A percentile compares a stretch with the other conserved stretches of the same genome.
These are phyloP conservation scores for Penicillium brevicompactum DNA, from an alignment of 2,329 filamentous ascomycete species.

Conservation along the genomic window DNA sequence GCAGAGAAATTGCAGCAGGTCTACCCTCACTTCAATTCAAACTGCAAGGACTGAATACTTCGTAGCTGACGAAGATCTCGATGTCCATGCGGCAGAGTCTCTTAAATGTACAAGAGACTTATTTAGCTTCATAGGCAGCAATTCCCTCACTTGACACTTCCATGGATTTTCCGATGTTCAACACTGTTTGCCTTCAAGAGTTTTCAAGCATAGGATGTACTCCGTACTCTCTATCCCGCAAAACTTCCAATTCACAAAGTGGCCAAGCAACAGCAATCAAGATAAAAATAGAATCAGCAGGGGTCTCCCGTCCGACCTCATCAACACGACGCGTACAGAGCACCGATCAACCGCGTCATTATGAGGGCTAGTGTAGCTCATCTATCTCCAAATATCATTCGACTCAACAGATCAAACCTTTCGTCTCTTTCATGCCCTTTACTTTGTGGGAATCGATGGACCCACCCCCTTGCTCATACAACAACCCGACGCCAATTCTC, in stretches of 20 bases:
- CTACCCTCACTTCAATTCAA: too few species aligned
- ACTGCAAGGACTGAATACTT: too few species aligned
- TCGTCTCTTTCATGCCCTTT: neutral
- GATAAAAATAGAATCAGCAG: slow-evolving; percentile 9
- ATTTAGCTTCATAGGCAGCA: too few species aligned
- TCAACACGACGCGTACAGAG: neutral
- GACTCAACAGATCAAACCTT: neutral
- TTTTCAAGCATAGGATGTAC: too few species aligned
- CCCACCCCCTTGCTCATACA: neutral
- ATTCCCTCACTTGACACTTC: too few species aligned
- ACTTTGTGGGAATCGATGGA: neutral
- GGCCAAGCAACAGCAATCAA: neutral
- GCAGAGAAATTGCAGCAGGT: too few species aligned
- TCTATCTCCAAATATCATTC: neutral
- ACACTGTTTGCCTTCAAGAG: too few species aligned
- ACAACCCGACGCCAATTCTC: neutral
- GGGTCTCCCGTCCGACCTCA: slow-evolving; percentile 1
- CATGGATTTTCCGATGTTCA: too few species aligned
- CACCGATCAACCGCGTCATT: neutral
- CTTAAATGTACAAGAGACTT: too few species aligned
- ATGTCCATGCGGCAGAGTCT: too few species aligned
- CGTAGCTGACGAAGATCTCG: too few species aligned
- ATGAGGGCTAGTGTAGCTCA: neutral
- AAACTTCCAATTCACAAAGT: neutral
- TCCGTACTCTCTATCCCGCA: too few species aligned